phyloP scores from a whole-genome alignment of 371 early-diverging fungal species.

The Chytridium lagenaria region DNA sequence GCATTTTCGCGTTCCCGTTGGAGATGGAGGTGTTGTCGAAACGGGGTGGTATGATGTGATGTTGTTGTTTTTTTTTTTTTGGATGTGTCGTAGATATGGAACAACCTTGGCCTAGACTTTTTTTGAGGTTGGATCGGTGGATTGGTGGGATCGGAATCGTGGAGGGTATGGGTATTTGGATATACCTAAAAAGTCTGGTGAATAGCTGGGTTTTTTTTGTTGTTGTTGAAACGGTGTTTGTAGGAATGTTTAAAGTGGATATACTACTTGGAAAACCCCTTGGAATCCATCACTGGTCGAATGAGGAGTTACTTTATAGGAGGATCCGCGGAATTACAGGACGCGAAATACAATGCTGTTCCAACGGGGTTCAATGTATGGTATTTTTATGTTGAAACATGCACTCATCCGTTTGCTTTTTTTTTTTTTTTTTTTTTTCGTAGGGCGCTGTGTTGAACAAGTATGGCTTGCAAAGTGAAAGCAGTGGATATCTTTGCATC shows the following conservation, averaged over 20 bases:
- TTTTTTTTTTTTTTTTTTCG: no score
- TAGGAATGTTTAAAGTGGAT: slow-evolving; percentile 33
- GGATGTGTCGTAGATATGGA: neutral
- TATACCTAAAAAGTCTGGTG: slow-evolving; percentile 41
- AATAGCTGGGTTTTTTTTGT: neutral
- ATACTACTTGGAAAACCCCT: slow-evolving; percentile 50
- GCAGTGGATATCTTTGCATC: slow-evolving; percentile 43
- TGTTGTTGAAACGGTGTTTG: neutral
- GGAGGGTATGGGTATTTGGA: slow-evolving; percentile 49
- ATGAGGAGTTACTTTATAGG: slow-evolving; percentile 49
- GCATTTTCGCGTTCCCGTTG: slow-evolving; percentile 33
- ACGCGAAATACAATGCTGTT: slow-evolving; percentile 31
- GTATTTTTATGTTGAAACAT: no score
- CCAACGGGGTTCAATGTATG: slow-evolving; percentile 28
- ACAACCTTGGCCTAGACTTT: slow-evolving; percentile 35
- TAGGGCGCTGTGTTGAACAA: slow-evolving; percentile 37
- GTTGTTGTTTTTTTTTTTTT: neutral
- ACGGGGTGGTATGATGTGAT: neutral
- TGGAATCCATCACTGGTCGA: slow-evolving; percentile 16
- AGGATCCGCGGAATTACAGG: slow-evolving; percentile 45
- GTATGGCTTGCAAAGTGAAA: slow-evolving; percentile 52
- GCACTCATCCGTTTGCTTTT: no score
- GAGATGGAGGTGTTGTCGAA: slow-evolving; percentile 30
- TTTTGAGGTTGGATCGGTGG: slow-evolving; percentile 48
- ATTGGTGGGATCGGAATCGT: slow-evolving; percentile 45